These are phyloP conservation scores for Rhynchosporium agropyri DNA, from an alignment of 2,329 filamentous ascomycete genomes.

Conservation along the genomic window DNA sequence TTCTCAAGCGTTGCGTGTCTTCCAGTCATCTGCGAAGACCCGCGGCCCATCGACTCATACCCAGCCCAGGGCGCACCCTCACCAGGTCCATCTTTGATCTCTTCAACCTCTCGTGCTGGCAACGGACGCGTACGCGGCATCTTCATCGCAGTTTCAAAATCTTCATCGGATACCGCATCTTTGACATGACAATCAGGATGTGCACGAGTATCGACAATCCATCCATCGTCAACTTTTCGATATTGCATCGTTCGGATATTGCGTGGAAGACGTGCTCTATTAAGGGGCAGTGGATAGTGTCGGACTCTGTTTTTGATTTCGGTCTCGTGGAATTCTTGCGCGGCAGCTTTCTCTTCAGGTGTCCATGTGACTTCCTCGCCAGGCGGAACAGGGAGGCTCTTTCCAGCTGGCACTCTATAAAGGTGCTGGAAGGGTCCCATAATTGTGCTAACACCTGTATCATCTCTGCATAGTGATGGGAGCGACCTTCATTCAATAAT, in stretches of 20 bases:
- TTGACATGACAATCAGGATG: not conserved
- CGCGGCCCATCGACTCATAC: not conserved
- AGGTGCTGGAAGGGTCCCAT: not conserved
- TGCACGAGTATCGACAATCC: conserved; percentile 1
- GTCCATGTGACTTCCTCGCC: conserved; percentile 3
- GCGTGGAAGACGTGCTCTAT: not conserved
- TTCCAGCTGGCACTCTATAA: not conserved
- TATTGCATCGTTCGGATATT: conserved; percentile 5
- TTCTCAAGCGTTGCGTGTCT: not conserved
- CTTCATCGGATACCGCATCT: not conserved
- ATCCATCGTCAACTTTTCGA: not conserved
- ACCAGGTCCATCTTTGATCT: not conserved
- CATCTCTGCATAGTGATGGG: not conserved
- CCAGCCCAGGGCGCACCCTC: not conserved
- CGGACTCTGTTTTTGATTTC: not conserved
- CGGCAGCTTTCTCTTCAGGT: not conserved
- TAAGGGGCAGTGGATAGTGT: conserved; percentile 1
- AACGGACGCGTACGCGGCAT: not conserved
- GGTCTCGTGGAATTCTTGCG: not conserved
- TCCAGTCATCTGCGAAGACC: not conserved
- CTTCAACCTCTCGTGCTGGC: not conserved
- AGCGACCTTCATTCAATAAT: not conserved
- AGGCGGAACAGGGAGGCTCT: not conserved
- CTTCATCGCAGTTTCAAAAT: not conserved
- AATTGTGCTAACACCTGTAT: not conserved